Base-by-base conservation (phyloP, 441 rosid genomes). In the Populus hybrid region DNA sequence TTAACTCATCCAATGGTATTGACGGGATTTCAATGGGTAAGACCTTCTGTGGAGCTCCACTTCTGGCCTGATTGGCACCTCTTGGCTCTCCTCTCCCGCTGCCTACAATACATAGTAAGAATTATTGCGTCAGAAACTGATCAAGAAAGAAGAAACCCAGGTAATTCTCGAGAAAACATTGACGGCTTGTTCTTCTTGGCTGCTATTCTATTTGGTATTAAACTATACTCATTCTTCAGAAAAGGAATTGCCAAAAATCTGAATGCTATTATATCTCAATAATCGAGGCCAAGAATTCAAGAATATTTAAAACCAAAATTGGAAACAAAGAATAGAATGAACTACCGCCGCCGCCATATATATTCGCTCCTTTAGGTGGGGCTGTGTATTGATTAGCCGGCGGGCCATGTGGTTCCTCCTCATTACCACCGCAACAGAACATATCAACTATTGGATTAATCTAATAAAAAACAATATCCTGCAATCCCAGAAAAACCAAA, bases 371-470 rank as follows among this genome's bases (percentile, higher is more conserved):
- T 81, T 80, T 87, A 21, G 96, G 95, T 24, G 98, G 98, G 42
- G 95, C 89, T 66, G 95, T 82, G 67, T 85, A 76, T 73, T 91
- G 90, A 83, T 83, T 88, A 63, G 90, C 86, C 14, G 96, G 89
- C 3, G 95, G 91, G 73, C 92, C 90, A 72, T 80, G 72, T 21
- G 85, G 82, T 79, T 93, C 98, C 82, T 95, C 99, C 85, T 91
- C 96, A 72, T 84, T 81, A 77, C 89, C 98, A 74, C 93, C 94
- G 76, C 99, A 95, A 81, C 98, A 95, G 81, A 89, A 89, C 99
- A 93, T 95, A 70, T 67, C 79, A 75, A 18, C 67, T 70, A 42
- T 54, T 57, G 30, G 11, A 16, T 78, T 14, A 40, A 78, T 46
- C 18, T 12, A 10, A 28, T 5, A 42, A 6, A 26, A 14, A 30